Evolutionary conservation across 2,329 filamentous ascomycete genomes (phyloP), one percentile per base, ranked within the genome.

Genomic region (Colletotrichum coccodes): DNA sequence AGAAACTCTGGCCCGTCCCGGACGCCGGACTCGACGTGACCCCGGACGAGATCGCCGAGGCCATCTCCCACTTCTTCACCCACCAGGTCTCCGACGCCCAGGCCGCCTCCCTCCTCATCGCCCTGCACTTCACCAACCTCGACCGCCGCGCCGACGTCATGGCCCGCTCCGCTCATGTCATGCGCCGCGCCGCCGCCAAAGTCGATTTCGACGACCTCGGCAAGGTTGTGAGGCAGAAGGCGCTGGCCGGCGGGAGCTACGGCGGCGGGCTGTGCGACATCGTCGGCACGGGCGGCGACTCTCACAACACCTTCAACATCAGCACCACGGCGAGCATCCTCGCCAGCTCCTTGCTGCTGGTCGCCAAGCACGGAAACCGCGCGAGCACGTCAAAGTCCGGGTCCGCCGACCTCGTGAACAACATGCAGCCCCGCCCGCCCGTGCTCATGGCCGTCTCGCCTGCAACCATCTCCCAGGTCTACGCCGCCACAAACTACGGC

Each of bases 231-330:
- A 83, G 87, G 69, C 80, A 82, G 64, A 86, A 88, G 63, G 87
- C 87, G 14, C 86, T 86, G 74, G 86, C 87, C 61, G 91, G 94
- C 76, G 95, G 95, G 8, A 82, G 81, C 9, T 99, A 99, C 79
- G 77, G 84, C 12, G 96, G 96, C 71, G 95, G 95, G 5, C 82
- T 99, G 84, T 90, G 95, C 79, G 96, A 99, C 80, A 98, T 99
- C 78, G 96, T 99, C 67, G 96, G 96, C 73, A 99, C 96, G 8
- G 96, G 96, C 73, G 96, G 96, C 76, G 96, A 99, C 83, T 92
- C 92, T 23, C 95, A 98, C 86, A 94, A 97, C 80, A 99, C 96
- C 38, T 99, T 97, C 89, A 99, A 99, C 80, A 95, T 99, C 78
- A 96, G 92, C 74, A 99, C 96, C 5, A 97, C 96, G 7, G 90